Evolutionary conservation across 2,329 filamentous ascomycete species (phyloP).

Genomic region (Aspergillus uvarum): DNA sequence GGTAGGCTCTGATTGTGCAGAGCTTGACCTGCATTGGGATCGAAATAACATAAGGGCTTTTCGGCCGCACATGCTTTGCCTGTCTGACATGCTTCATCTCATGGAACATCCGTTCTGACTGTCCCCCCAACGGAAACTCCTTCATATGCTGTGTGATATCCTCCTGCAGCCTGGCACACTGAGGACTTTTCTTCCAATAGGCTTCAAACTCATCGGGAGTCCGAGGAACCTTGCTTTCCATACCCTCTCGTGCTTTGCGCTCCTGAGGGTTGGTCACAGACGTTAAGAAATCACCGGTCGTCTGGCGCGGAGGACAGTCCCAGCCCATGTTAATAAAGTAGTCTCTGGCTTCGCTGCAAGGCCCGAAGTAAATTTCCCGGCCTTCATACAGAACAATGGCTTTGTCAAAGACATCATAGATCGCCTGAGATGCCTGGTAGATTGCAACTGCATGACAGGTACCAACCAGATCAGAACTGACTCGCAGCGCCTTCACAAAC

Average conservation of each 20-base stretch:
- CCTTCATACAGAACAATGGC: conserved; percentile 73
- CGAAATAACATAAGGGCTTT: conserved; percentile 72
- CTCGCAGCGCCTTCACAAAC: conserved; percentile 55
- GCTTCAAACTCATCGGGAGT: conserved; percentile 67
- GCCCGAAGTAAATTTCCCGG: conserved; percentile 73
- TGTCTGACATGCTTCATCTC: conserved; percentile 34
- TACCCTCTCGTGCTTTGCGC: conserved; percentile 56
- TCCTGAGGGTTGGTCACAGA: conserved; percentile 66
- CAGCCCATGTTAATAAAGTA: conserved; percentile 72
- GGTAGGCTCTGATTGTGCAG: conserved; percentile 79
- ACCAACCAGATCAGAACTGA: conserved; percentile 51
- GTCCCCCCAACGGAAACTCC: conserved; percentile 34
- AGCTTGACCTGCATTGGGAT: conserved; percentile 73
- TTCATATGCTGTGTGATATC: conserved; percentile 37
- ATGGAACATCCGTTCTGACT: conserved; percentile 32
- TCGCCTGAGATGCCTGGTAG: conserved; percentile 54
- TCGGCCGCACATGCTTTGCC: conserved; percentile 39
- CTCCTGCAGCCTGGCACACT: conserved; percentile 31
- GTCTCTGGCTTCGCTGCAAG: conserved; percentile 56
- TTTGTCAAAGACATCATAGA: conserved; percentile 70
- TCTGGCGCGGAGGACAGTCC: conserved; percentile 65
- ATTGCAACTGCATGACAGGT: conserved; percentile 58
- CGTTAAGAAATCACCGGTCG: conserved; percentile 68
- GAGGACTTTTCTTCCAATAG: conserved; percentile 46
- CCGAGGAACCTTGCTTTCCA: conserved; percentile 61